These are phyloP conservation scores for Dillenia turbinata DNA, from an alignment of 164 flowering plant species.

Conservation along the genomic window DNA sequence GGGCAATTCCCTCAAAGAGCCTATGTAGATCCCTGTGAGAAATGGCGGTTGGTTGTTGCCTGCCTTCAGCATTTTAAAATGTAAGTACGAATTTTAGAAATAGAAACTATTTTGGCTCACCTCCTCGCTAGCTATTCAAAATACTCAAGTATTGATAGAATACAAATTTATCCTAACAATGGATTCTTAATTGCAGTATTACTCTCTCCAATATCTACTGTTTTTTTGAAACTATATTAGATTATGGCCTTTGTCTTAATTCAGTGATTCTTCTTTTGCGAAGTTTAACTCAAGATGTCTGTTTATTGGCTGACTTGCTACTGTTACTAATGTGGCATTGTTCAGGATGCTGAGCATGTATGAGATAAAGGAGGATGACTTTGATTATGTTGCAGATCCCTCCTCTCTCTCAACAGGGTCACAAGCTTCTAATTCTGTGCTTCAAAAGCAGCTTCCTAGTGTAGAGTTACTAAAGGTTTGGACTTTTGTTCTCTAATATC, in stretches of 20 bases:
- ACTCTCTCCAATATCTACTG: too few species aligned
- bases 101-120: background rate
- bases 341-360: constrained; percentile 86
- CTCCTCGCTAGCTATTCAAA: too few species aligned
- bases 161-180: too few species aligned
- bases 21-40: constrained; percentile 90
- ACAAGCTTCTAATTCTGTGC: constrained; percentile 37
- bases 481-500: constrained; percentile 3
- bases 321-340: constrained; percentile 5
- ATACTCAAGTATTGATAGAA: too few species aligned
- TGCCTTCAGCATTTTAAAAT: constrained; percentile 90
- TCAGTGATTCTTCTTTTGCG: too few species aligned
- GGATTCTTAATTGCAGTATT: background rate
- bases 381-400: constrained; percentile 47
- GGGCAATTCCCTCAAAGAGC: constrained; percentile 97
- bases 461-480: constrained; percentile 83
- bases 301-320: too few species aligned
- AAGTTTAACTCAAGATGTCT: too few species aligned
- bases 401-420: constrained; percentile 35
- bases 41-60: constrained; percentile 91
- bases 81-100: constrained; percentile 41
- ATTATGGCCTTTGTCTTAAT: too few species aligned
- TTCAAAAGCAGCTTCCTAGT: constrained; percentile 78
- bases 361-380: constrained; percentile 74
- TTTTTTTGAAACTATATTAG: too few species aligned